These are phyloP conservation scores for Acmispon strigosus DNA, from an alignment of 306 rosid species.

Conservation along the genomic window DNA sequence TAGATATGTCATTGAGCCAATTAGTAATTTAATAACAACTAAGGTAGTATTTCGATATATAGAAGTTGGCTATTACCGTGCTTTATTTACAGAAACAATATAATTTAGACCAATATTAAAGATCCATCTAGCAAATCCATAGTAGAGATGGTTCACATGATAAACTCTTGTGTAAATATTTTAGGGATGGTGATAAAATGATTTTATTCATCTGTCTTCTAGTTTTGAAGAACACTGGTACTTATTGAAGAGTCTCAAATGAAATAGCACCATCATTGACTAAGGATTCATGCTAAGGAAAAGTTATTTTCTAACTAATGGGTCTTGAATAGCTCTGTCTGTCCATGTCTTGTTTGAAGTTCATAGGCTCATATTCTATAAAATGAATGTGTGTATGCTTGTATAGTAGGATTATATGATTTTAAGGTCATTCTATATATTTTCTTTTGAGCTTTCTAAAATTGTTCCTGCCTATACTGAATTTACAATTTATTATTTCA, in stretches of 20 bases:
- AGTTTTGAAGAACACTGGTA: neutral
- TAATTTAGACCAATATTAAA: neutral
- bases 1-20: neutral
- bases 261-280: neutral
- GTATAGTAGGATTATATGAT: neutral
- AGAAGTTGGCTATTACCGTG: neutral
- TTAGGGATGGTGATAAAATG: neutral
- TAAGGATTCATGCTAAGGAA: neutral
- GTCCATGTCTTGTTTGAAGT: neutral
- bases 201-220: neutral
- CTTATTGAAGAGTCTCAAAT: neutral
- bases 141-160: neutral
- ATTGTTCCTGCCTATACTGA: neutral
- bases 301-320: neutral
- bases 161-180: neutral
- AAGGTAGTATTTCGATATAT: neutral
- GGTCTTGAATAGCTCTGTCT: neutral
- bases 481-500: constrained; percentile 18
- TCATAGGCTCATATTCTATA: neutral
- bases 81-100: neutral
- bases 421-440: neutral
- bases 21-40: neutral
- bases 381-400: neutral
- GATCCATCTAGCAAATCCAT: neutral
- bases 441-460: constrained; percentile 7